These are phyloP conservation scores for Curvularia sp. DNA, from an alignment of 2,329 filamentous ascomycete species.

Conservation along the genomic window DNA sequence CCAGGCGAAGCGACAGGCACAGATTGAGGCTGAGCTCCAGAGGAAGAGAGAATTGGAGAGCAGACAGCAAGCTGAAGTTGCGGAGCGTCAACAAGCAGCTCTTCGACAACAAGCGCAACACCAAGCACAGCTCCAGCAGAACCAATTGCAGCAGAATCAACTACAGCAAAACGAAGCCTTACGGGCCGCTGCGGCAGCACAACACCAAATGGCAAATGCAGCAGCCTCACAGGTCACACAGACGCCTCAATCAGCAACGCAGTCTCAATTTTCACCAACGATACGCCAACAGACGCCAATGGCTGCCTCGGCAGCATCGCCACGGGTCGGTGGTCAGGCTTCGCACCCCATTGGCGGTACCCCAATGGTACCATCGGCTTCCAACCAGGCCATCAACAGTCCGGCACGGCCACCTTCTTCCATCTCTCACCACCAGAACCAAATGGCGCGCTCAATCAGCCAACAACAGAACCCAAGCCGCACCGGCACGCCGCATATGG, in stretches of 20 bases:
- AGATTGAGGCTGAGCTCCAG: constrained; percentile 44
- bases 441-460: constrained; percentile 49
- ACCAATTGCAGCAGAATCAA: constrained; percentile 38
- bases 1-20: constrained; percentile 51
- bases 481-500: constrained; percentile 49
- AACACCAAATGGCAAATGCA: constrained; percentile 38
- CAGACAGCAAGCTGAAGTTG: constrained; percentile 43
- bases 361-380: constrained; percentile 52
- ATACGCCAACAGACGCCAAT: constrained; percentile 56
- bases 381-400: constrained; percentile 49
- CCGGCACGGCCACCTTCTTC: constrained; percentile 49
- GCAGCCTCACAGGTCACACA: constrained; percentile 37
- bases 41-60: constrained; percentile 46
- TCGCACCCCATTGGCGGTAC: constrained; percentile 53
- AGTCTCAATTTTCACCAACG: constrained; percentile 69
- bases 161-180: constrained; percentile 41
- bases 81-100: constrained; percentile 59
- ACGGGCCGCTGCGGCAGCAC: constrained; percentile 48
- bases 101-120: constrained; percentile 57
- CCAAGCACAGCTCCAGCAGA: constrained; percentile 26
- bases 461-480: constrained; percentile 50
- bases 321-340: constrained; percentile 44
- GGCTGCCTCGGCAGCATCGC: constrained; percentile 52
- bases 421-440: constrained; percentile 48
- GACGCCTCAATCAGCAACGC: constrained; percentile 61